Conservation (phyloP, 2,329 filamentous ascomycete genomes). For the Hypoxylon sp. region DNA sequence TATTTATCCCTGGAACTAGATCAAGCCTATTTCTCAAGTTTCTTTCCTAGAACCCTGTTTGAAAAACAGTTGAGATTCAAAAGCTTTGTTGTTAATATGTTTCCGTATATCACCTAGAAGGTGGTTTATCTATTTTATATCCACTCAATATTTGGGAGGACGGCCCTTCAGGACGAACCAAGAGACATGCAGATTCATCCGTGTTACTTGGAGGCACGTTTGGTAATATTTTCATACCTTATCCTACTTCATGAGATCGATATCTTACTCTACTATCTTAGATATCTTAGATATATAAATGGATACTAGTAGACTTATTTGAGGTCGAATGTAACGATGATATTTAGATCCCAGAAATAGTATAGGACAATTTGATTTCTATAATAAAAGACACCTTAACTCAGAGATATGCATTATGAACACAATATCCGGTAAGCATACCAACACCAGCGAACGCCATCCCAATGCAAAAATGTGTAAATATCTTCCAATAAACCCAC, state of each 20-base stretch:
- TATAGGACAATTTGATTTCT: conserved; percentile 20
- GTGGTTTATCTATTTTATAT: too few relatives aligned
- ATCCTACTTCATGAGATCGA: background rate
- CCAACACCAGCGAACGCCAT: conserved; percentile 31
- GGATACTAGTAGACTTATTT: background rate
- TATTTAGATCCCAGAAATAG: background rate
- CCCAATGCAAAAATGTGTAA: conserved; percentile 31
- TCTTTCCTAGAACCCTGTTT: too few relatives aligned
- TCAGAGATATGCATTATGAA: conserved; percentile 19
- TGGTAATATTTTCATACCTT: background rate
- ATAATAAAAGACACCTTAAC: conserved; percentile 11
- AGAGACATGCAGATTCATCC: too few relatives aligned
- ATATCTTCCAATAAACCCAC: conserved; percentile 1
- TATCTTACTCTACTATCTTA: background rate
- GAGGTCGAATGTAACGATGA: too few relatives aligned
- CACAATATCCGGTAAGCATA: conserved; percentile 5
- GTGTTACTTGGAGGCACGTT: too few relatives aligned
- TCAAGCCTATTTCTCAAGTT: too few relatives aligned
- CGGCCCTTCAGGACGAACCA: too few relatives aligned
- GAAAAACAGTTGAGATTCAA: too few relatives aligned
- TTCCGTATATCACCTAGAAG: too few relatives aligned
- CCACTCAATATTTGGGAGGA: too few relatives aligned
- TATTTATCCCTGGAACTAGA: too few relatives aligned
- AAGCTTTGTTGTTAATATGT: too few relatives aligned
- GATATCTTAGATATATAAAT: background rate